These are phyloP conservation scores for Russula earlei DNA, from an alignment of 768 basidiomycete genomes.

Conservation along the genomic window DNA sequence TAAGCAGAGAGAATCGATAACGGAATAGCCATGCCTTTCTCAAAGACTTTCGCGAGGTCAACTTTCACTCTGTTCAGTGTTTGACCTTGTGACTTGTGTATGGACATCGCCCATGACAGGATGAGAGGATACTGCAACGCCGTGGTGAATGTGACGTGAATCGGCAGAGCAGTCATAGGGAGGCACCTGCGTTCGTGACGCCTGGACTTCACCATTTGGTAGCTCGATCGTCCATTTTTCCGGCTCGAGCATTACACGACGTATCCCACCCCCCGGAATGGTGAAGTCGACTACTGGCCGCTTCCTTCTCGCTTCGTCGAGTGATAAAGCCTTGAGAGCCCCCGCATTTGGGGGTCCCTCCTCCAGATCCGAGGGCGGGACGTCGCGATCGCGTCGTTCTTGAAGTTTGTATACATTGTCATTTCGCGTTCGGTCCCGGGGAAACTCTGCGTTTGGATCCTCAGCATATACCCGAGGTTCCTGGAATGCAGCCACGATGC, in stretches of 20 bases:
- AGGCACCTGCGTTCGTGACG: conserved; percentile 66
- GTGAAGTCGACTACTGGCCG: conserved; percentile 77
- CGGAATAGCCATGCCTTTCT: conserved; percentile 51
- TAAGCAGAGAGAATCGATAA: background rate
- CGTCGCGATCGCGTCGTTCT: background rate
- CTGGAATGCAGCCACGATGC: conserved; percentile 67
- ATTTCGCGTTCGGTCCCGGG: background rate
- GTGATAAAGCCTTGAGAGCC: background rate
- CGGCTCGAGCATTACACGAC: conserved; percentile 49
- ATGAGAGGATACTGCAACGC: conserved; percentile 66
- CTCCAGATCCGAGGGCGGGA: background rate
- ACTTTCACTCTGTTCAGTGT: conserved; percentile 93
- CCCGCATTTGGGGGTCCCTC: background rate
- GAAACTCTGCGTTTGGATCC: background rate
- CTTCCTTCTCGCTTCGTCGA: conserved; percentile 18
- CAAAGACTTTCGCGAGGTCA: conserved; percentile 87
- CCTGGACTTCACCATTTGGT: conserved; percentile 79
- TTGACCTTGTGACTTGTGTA: conserved; percentile 97
- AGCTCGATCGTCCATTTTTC: conserved; percentile 84
- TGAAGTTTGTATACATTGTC: background rate
- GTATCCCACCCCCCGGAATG: conserved; percentile 44
- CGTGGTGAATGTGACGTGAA: background rate
- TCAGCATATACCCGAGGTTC: conserved; percentile 33
- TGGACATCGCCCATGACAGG: conserved; percentile 95
- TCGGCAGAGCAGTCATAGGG: background rate